These are phyloP conservation scores for Leucoagaricus sp. DNA, from an alignment of 1,284 basidiomycete species.

Conservation along the genomic window DNA sequence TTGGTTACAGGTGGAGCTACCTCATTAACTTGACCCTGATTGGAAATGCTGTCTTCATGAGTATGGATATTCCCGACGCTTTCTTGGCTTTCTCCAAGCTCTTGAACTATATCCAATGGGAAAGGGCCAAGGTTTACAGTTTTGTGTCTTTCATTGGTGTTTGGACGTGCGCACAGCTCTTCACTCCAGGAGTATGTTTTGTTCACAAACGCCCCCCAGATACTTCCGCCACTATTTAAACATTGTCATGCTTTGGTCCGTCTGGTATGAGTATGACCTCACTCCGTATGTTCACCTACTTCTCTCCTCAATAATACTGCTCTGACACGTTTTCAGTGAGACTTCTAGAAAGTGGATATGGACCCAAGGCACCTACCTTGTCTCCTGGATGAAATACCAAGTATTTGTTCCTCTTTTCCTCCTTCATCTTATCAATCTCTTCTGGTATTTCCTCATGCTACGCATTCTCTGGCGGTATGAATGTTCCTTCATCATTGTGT, in stretches of 20 bases:
- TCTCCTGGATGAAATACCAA: conserved; percentile 81
- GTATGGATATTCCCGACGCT: conserved; percentile 95
- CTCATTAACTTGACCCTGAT: conserved; percentile 82
- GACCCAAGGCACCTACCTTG: conserved; percentile 70
- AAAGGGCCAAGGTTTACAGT: conserved; percentile 61
- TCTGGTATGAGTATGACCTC: conserved; percentile 80
- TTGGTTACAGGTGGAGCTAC: conserved; percentile 80
- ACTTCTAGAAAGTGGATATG: conserved; percentile 61
- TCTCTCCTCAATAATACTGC: not conserved
- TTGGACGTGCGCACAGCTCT: conserved; percentile 72
- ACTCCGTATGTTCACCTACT: conserved; percentile 66
- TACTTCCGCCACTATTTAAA: conserved; percentile 98
- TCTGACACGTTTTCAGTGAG: conserved; percentile 42
- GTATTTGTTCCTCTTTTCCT: conserved; percentile 76
- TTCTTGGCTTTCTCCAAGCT: conserved; percentile 87
- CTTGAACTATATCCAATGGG: conserved; percentile 81
- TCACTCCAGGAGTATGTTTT: not conserved
- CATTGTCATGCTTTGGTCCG: conserved; percentile 83
- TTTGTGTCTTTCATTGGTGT: conserved; percentile 73
- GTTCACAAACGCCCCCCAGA: conserved; percentile 39
- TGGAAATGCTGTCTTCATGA: conserved; percentile 91
- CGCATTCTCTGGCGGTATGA: conserved; percentile 60
- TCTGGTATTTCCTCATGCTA: conserved; percentile 87
- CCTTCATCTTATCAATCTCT: conserved; percentile 84
- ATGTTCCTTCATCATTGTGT: conserved; percentile 13